Evolutionary conservation across 2,329 filamentous ascomycete genomes (phyloP).

Genomic region (Penicillium sp.): DNA sequence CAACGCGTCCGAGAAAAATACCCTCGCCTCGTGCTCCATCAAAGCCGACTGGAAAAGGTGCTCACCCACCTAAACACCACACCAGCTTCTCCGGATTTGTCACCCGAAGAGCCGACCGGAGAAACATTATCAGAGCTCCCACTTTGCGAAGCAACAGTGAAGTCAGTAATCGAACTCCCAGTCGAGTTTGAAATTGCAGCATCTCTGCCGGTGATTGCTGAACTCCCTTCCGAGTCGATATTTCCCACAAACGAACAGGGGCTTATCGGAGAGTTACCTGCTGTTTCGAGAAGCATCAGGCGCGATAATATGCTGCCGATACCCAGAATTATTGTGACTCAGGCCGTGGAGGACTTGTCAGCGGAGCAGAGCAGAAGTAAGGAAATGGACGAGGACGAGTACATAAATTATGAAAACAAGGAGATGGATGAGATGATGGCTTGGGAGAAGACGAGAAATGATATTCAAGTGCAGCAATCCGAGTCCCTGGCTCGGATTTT

Average conservation of each 20-base stretch:
- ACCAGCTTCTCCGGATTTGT: not conserved
- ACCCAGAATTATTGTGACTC: slow-evolving; percentile 14
- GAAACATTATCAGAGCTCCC: not conserved
- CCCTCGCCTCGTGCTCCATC: slow-evolving; percentile 14
- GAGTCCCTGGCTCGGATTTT: slow-evolving; percentile 13
- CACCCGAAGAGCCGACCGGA: not conserved
- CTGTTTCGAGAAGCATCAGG: not conserved
- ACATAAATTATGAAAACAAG: not conserved
- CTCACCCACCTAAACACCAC: slow-evolving; percentile 15
- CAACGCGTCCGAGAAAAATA: slow-evolving; percentile 15
- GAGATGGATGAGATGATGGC: slow-evolving; percentile 18
- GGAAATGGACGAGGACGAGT: not conserved
- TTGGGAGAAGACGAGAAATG: slow-evolving; percentile 14
- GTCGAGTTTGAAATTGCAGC: not conserved
- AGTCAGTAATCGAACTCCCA: not conserved
- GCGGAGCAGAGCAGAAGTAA: not conserved
- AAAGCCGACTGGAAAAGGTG: slow-evolving; percentile 20
- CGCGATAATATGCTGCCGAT: not conserved
- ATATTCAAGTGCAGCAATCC: slow-evolving; percentile 12
- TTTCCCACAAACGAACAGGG: not conserved
- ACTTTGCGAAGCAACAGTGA: not conserved
- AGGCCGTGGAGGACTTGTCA: slow-evolving; percentile 1
- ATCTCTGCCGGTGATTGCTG: not conserved
- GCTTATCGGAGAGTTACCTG: slow-evolving; percentile 10
- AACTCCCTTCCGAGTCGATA: slow-evolving; percentile 5